Base-by-base conservation (phyloP, 169 alveolate genomes). In the Babesia bovis region DNA sequence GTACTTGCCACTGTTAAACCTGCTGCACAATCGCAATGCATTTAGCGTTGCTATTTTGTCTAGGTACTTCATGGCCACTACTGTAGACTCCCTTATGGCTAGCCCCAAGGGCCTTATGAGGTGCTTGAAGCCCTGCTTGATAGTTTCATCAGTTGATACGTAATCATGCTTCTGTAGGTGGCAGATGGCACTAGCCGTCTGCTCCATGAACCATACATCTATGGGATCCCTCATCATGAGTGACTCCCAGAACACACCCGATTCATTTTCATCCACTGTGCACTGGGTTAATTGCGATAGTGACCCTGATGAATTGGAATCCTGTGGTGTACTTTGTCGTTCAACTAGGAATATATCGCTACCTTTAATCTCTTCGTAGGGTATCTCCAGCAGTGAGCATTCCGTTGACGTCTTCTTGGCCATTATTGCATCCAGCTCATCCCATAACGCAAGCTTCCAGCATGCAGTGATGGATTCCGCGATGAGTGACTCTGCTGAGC, bases 201-300 rank as follows among this genome's bases (percentile, higher is more conserved):
- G 55, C 38, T 71, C 73, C 82, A 71, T 71, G 65, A 71, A 71
- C 82, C 82, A 71, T 21, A 71, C 82, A 32, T 71, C 82, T 28
- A 71, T 55, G 23, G 82, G 66, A 32, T 71, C 82, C 15, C 66
- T 50, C 82, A 71, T 71, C n/a, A 70, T 42, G 25, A 71, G 73
- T 1, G 82, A 59, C 28, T 49, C 67, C 82, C 82, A 71, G 49
- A 71, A 71, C 30, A 60, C 61, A 42, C 58, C 66, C 4, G 82
- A 40, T 21, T 44, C 73, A 10, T 36, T 17, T 9, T 47, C 60
- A 23, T 63, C 51, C 0, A 1, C 73, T 1, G 73, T 45, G 47
- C 73, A 63, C 32, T 63, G 73, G 51, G 73, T 63, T 30, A 28
- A 19, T 50, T 63, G 73, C 5, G 60, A 47, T 7, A 33, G 40